phyloP scores from a whole-genome alignment of 352 stramenopile genomes.

The Globisporangium middletonii region DNA sequence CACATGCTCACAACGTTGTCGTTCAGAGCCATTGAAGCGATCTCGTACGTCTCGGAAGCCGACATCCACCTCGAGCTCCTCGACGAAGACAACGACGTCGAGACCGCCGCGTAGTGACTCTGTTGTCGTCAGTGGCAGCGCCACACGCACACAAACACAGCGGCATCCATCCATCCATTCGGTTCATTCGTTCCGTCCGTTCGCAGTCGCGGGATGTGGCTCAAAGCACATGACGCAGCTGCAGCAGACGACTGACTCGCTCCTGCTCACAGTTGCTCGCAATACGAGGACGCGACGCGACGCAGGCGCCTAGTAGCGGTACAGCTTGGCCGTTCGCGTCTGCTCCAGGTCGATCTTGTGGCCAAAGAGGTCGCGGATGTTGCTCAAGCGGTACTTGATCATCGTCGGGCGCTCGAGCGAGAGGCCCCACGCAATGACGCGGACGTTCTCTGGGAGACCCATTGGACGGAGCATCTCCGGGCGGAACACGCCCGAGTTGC shows the following conservation, averaged over 20 bases:
- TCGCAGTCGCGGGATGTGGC: no score
- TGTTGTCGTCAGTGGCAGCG: background rate
- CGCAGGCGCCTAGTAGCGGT: constrained; percentile 52
- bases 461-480: constrained; percentile 99
- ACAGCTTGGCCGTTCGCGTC: constrained; percentile 90
- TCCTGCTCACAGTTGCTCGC: no score
- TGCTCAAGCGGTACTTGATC: constrained; percentile 99
- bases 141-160: no score
- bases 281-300: no score
- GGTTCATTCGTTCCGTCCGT: no score
- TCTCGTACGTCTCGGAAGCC: constrained; percentile 70
- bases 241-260: no score
- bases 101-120: background rate
- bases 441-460: constrained; percentile 98
- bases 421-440: constrained; percentile 99
- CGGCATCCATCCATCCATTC: no score
- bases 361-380: constrained; percentile 99
- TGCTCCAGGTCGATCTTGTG: constrained; percentile 98
- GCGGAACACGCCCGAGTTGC: constrained; percentile 99
- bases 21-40: constrained; percentile 66
- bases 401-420: constrained; percentile 99
- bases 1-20: background rate
- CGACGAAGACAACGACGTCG: constrained; percentile 42
- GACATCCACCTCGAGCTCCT: constrained; percentile 83
- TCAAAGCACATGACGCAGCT: no score